Percentiles rank a stretch among this genome's conserved stretches.
These are phyloP conservation scores for Sporisorium iseilematis-ciliati DNA, from an alignment of 1,284 basidiomycete genomes.

Conservation along the genomic window DNA sequence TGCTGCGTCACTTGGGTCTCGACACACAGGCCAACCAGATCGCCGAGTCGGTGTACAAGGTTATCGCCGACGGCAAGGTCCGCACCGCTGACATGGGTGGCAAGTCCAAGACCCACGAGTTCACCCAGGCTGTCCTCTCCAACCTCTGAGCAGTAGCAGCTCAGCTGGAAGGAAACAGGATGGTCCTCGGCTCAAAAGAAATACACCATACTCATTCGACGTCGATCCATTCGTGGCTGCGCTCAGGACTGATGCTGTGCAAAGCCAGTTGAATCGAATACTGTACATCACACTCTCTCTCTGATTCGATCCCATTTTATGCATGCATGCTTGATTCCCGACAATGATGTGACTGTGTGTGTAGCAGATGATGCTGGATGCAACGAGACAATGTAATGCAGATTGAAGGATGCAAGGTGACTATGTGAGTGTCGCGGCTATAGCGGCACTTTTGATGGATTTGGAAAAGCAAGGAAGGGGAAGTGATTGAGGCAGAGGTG, in stretches of 20 bases:
- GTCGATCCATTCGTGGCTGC: slow-evolving; percentile 16
- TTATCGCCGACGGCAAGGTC: slow-evolving; percentile 89
- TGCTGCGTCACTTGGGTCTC: slow-evolving; percentile 97
- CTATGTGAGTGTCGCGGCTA: not conserved
- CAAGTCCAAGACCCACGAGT: slow-evolving; percentile 67
- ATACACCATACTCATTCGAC: slow-evolving; percentile 9
- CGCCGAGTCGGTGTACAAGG: slow-evolving; percentile 90
- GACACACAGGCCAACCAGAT: slow-evolving; percentile 95
- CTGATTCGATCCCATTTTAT: slow-evolving; percentile 22
- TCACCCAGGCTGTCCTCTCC: slow-evolving; percentile 67
- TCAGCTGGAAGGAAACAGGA: not conserved
- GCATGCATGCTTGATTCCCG: slow-evolving; percentile 48
- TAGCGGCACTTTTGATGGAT: not conserved
- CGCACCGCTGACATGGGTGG: slow-evolving; percentile 96
- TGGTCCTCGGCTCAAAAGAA: not conserved
- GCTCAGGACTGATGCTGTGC: not conserved
- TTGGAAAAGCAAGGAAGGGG: slow-evolving; percentile 20
- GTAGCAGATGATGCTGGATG: not conserved
- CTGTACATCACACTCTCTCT: slow-evolving; percentile 40
- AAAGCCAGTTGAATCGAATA: slow-evolving; percentile 19
- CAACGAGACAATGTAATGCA: not conserved
- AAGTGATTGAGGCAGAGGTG: slow-evolving; percentile 29
- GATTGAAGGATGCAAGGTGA: not conserved
- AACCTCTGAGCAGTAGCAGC: slow-evolving; percentile 46
- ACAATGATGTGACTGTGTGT: slow-evolving; percentile 13